phyloP scores from a whole-genome alignment of 2,329 filamentous ascomycete species.

The Coniochaeta sp. region DNA sequence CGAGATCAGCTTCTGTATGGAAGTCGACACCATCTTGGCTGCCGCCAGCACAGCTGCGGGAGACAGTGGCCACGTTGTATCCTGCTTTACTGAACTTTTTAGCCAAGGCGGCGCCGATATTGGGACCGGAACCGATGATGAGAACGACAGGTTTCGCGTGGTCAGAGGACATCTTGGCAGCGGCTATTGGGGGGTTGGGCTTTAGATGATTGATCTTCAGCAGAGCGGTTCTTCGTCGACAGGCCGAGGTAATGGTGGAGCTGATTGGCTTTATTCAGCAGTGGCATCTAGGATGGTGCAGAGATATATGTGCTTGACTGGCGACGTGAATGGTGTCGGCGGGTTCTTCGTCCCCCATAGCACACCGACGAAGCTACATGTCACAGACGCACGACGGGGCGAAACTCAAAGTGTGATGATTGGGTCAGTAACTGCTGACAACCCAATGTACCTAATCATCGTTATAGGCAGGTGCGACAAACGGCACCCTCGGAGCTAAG shows the following conservation, averaged over 20 bases:
- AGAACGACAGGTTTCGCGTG: slow-evolving; percentile 3
- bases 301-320: too few species aligned
- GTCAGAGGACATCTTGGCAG: neutral
- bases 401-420: too few species aligned
- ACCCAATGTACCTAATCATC: neutral
- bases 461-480: neutral
- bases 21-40: neutral
- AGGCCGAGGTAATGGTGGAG: neutral
- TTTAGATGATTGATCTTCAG: neutral
- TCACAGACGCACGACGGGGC: too few species aligned
- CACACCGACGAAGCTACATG: too few species aligned
- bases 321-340: too few species aligned
- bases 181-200: neutral
- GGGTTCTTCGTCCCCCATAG: too few species aligned
- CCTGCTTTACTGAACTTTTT: slow-evolving; percentile 8
- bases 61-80: slow-evolving; percentile 9
- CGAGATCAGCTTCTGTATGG: slow-evolving; percentile 8
- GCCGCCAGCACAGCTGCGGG: slow-evolving; percentile 2
- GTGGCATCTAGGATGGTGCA: too few species aligned
- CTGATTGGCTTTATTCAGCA: too few species aligned
- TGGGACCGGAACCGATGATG: slow-evolving; percentile 10
- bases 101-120: slow-evolving; percentile 7
- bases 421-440: neutral
- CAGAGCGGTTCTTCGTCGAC: too few species aligned
- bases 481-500: too few species aligned